Percentiles rank a stretch among this genome's conserved stretches.
These are phyloP conservation scores for Ophidiomyces ophidiicola DNA, from an alignment of 2,329 filamentous ascomycete genomes.

Conservation along the genomic window DNA sequence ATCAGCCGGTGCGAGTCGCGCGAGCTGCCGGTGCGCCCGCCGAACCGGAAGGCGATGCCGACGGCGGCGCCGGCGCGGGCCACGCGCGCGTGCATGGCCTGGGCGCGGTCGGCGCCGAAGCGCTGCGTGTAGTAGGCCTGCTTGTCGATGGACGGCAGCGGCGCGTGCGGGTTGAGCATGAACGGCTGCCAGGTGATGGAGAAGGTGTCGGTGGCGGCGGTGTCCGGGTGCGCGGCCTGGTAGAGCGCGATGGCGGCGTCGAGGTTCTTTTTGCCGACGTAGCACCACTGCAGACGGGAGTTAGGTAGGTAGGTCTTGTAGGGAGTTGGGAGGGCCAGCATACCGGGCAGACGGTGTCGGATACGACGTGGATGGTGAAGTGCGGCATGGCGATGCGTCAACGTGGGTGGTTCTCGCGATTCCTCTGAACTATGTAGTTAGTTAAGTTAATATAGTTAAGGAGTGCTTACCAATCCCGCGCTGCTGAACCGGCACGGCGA, in stretches of 20 bases:
- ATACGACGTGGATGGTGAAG: constrained; percentile 65
- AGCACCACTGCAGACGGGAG: constrained; percentile 44
- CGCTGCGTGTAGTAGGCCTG: constrained; percentile 48
- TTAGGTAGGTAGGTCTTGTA: neutral
- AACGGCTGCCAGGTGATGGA: constrained; percentile 64
- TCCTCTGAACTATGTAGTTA: too few relatives aligned
- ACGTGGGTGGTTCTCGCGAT: neutral
- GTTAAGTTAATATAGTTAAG: neutral
- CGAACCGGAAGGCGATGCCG: constrained; percentile 62
- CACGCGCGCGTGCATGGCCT: constrained; percentile 48
- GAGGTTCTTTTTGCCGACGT: constrained; percentile 65
- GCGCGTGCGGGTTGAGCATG: constrained; percentile 59
- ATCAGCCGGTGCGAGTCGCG: constrained; percentile 67
- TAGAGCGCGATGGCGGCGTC: constrained; percentile 58
- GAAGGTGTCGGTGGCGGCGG: constrained; percentile 54
- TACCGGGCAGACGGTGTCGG: constrained; percentile 67
- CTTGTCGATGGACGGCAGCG: constrained; percentile 42
- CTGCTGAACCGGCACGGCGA: neutral
- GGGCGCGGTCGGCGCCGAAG: constrained; percentile 50
- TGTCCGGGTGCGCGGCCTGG: constrained; percentile 46
- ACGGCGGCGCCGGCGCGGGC: constrained; percentile 47
- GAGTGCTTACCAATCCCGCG: constrained; percentile 1
- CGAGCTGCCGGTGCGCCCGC: constrained; percentile 61
- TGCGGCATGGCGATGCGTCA: constrained; percentile 47
- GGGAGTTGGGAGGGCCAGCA: neutral